These are phyloP conservation scores for Mortierella sp. DNA, from an alignment of 371 early-diverging fungal species.

Conservation along the genomic window DNA sequence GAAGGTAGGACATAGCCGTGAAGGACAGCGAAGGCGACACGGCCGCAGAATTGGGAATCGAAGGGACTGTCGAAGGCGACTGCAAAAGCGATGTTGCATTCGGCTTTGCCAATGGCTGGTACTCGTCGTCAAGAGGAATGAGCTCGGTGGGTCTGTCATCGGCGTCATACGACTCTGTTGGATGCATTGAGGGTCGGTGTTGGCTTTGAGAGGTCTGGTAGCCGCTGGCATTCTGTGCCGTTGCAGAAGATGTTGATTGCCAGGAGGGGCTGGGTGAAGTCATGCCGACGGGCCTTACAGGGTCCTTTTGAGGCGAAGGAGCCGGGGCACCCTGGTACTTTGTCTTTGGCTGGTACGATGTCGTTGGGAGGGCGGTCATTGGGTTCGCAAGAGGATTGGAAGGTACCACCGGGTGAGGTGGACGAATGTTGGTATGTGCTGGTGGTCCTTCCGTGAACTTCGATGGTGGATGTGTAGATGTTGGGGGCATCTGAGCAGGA, in stretches of 20 bases:
- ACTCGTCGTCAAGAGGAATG: slow-evolving; percentile 43
- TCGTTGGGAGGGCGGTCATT: slow-evolving; percentile 25
- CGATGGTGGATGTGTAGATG: neutral
- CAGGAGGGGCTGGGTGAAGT: slow-evolving; percentile 31
- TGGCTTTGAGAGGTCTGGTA: slow-evolving; percentile 33
- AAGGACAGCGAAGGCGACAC: slow-evolving; percentile 36
- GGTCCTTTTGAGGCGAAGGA: slow-evolving; percentile 47
- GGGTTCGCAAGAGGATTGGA: slow-evolving; percentile 21
- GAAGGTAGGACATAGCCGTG: slow-evolving; percentile 30
- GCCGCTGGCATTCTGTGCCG: slow-evolving; percentile 10
- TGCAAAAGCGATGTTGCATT: slow-evolving; percentile 13
- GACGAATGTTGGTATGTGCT: slow-evolving; percentile 7
- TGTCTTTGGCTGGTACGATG: slow-evolving; percentile 33
- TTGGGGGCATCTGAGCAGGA: neutral
- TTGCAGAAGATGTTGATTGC: slow-evolving; percentile 14
- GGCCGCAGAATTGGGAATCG: slow-evolving; percentile 16
- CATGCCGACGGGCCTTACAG: slow-evolving; percentile 8
- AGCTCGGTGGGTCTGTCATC: slow-evolving; percentile 58
- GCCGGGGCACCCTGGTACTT: slow-evolving; percentile 24
- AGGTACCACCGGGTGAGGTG: neutral
- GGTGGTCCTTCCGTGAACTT: slow-evolving; percentile 15
- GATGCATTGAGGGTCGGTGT: slow-evolving; percentile 29
- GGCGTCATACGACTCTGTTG: slow-evolving; percentile 47
- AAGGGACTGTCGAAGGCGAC: slow-evolving; percentile 16
- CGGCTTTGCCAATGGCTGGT: neutral